Base-by-base conservation (phyloP, 1,139 yeast genomes). In the Geotrichum aggregatum region DNA sequence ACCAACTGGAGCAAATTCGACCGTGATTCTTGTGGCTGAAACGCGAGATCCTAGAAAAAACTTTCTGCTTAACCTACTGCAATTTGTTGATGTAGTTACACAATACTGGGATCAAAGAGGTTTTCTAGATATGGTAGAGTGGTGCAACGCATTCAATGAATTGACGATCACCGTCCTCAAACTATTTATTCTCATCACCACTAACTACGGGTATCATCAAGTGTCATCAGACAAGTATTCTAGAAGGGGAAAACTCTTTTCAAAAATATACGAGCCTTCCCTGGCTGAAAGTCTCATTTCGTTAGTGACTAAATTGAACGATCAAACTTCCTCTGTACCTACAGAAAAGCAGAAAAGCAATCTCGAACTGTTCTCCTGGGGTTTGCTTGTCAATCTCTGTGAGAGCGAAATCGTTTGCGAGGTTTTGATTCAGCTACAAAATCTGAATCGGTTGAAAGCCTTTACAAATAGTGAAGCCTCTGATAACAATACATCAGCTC, bases 361-460 rank as follows among this genome's bases (percentile, higher is more conserved):
- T 24, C 41, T 47, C 13, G 51, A 49, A 21, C 48, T 60, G 18
- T 58, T 57, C 47, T 52, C 58, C 1, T 51, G 59, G 50, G 63
- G 63, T 2, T 41, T 60, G 33, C 45, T 60, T 22, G 56, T 60
- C 19, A 59, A 57, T 42, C 45, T 59, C 35, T 50, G 54, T 36
- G 59, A 57, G 31, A 50, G 52, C 31, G 49, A 42, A 31, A 31
- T 26, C 2, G 50, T 58, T 1, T 43, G 51, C 24, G 40, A 39
- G 33, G 30, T 28, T 16, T 45, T 58, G 18, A 30, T 49, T 2
- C 24, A 35, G 33, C 19, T 31, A 11, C 22, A 34, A 4, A 41
- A 30, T 11, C 19, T 31, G 19, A 4, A 16, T 10, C 28, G 21
- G 13, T 21, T 45, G 11, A 45, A 45, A 26, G 11, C 21, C 11